These are phyloP conservation scores for Helicocarpus griseus DNA, from an alignment of 2,329 filamentous ascomycete genomes.

Conservation along the genomic window DNA sequence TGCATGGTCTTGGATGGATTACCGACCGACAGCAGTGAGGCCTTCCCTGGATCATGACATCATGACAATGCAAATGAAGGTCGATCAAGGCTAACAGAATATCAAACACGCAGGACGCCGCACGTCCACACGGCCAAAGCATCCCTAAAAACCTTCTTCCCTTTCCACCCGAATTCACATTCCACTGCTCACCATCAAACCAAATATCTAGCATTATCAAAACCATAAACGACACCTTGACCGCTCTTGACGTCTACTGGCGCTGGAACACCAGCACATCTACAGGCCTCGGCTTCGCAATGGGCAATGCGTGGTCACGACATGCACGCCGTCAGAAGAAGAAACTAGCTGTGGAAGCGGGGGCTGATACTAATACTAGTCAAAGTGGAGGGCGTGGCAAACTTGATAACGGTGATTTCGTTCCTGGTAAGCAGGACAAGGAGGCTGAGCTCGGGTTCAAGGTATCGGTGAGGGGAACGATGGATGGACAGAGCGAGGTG, in stretches of 20 bases:
- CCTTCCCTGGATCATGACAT: too few relatives aligned
- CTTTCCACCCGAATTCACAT: constrained; percentile 42
- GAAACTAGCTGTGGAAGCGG: constrained; percentile 14
- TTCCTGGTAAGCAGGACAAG: not conserved
- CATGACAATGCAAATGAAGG: too few relatives aligned
- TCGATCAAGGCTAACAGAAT: too few relatives aligned
- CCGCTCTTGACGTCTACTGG: constrained; percentile 54
- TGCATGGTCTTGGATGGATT: constrained; percentile 70
- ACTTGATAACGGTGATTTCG: constrained; percentile 21
- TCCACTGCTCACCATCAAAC: constrained; percentile 22
- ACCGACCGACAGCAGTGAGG: constrained; percentile 51
- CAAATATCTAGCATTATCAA: constrained; percentile 24
- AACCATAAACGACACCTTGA: constrained; percentile 41
- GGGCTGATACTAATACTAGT: constrained; percentile 13
- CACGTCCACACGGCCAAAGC: constrained; percentile 27
- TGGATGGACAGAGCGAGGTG: constrained; percentile 45
- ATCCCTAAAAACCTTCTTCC: constrained; percentile 44
- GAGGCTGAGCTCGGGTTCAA: constrained; percentile 45
- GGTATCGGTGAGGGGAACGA: constrained; percentile 58
- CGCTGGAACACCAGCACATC: constrained; percentile 46
- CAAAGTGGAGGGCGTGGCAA: constrained; percentile 25
- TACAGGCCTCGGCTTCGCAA: constrained; percentile 52
- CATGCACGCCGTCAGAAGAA: constrained; percentile 55
- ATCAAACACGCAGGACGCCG: not conserved
- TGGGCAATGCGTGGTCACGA: constrained; percentile 67